Conservation (phyloP, 148 eudicot genomes). For the Rhododendron molle region DNA sequence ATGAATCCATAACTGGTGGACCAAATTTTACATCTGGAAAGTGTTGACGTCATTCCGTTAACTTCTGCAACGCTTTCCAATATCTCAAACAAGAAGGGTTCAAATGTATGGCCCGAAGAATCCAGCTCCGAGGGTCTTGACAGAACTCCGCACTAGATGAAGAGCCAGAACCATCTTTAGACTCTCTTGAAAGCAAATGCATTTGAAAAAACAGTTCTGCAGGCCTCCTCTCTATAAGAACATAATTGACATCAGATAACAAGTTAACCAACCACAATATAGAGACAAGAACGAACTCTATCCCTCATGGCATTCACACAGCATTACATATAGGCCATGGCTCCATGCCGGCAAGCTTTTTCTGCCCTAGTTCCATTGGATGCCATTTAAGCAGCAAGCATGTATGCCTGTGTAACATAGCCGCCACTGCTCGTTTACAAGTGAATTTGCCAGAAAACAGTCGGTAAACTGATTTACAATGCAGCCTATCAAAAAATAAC, state of each 20-base stretch:
- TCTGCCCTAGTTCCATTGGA: neutral
- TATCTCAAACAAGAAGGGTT: slow-evolving; percentile 82
- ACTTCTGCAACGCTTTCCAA: slow-evolving; percentile 59
- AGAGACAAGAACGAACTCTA: neutral
- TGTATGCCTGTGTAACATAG: neutral
- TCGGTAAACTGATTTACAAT: neutral
- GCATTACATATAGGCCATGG: neutral
- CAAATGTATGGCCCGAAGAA: slow-evolving; percentile 74
- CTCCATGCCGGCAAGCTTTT: neutral
- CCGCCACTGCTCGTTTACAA: neutral
- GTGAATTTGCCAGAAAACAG: neutral
- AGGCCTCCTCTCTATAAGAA: slow-evolving; percentile 54
- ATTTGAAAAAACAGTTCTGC: slow-evolving; percentile 81
- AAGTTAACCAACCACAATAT: neutral
- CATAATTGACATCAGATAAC: neutral
- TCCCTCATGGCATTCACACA: neutral
- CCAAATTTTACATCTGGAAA: neutral
- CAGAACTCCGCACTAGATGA: slow-evolving; percentile 24
- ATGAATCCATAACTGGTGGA: neutral
- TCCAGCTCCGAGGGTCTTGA: slow-evolving; percentile 45
- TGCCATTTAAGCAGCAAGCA: neutral
- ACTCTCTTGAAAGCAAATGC: slow-evolving; percentile 59
- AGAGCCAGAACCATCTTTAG: slow-evolving; percentile 23
- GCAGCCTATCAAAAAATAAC: neutral
- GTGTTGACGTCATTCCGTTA: slow-evolving; percentile 17